Evolutionary conservation across 148 eudicot species (phyloP).

Genomic region (Fagopyrum tataricum): DNA sequence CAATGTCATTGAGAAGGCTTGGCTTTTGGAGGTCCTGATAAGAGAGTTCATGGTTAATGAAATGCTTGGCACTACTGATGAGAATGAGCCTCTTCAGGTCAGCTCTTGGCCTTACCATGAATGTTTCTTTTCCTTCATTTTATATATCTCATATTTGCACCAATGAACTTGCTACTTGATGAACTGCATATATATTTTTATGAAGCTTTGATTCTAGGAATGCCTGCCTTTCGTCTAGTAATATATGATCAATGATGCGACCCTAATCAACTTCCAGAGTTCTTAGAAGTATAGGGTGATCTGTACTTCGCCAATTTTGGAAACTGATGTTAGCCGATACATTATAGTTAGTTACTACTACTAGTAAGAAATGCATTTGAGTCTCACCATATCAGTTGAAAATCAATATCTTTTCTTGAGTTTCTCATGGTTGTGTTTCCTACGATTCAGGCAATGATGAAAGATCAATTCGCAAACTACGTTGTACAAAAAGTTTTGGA

Average conservation of each 20-base stretch:
- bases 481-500: constrained; percentile 10
- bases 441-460: constrained; percentile 14
- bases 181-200: neutral
- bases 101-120: neutral
- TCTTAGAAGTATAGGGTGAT: neutral
- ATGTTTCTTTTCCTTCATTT: neutral
- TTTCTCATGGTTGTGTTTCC: neutral
- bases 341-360: neutral
- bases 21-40: constrained; percentile 28
- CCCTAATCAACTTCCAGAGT: neutral
- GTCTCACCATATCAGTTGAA: neutral
- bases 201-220: neutral
- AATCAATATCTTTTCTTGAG: neutral
- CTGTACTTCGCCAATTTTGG: neutral
- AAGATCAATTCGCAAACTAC: constrained; percentile 2
- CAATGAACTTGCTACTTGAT: neutral
- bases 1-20: constrained; percentile 43
- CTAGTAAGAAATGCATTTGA: too few relatives aligned
- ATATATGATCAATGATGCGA: neutral
- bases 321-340: neutral
- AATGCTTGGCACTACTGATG: constrained; percentile 41
- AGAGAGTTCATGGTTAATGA: constrained; percentile 33
- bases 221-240: neutral
- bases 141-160: neutral
- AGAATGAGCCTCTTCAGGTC: constrained; percentile 47